A percentile compares a stretch with the other conserved stretches of the same genome.
These are phyloP conservation scores for Zalaria obscura DNA, from an alignment of 2,329 filamentous ascomycete species.

Conservation along the genomic window DNA sequence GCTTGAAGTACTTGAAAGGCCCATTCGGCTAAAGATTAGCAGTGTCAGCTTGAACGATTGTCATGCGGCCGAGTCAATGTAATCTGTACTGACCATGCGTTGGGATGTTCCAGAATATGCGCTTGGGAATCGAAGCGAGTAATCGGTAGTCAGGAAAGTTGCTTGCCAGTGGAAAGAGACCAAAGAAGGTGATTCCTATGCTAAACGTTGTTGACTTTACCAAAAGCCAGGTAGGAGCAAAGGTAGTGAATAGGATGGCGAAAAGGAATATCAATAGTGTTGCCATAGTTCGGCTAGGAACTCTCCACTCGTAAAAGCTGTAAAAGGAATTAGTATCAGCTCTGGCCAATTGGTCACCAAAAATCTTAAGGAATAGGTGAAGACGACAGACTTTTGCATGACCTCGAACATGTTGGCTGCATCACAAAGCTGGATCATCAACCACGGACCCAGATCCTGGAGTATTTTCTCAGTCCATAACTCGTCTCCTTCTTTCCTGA, in stretches of 20 bases:
- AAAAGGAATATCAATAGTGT: neutral
- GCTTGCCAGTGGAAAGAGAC: neutral
- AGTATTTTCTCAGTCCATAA: neutral
- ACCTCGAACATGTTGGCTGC: slow-evolving; percentile 1
- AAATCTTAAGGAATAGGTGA: neutral
- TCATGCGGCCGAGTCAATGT: neutral
- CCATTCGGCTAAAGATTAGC: neutral
- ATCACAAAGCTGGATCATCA: slow-evolving; percentile 1
- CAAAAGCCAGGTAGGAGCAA: neutral
- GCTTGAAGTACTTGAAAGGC: neutral
- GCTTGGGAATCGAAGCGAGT: neutral
- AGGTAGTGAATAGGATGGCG: neutral
- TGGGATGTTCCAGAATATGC: slow-evolving; percentile 1
- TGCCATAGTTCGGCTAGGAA: neutral
- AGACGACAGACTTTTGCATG: neutral
- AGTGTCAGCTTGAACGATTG: neutral
- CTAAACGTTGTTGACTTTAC: neutral
- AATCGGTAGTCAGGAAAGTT: neutral
- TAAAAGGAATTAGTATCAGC: neutral
- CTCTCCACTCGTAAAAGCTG: slow-evolving; percentile 5
- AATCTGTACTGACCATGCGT: neutral
- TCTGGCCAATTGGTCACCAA: neutral
- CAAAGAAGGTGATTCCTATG: neutral
- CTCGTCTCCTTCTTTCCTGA: neutral
- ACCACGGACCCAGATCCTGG: neutral